phyloP scores from a whole-genome alignment of 208 protist species.

The Balamuthia mandrillaris region DNA sequence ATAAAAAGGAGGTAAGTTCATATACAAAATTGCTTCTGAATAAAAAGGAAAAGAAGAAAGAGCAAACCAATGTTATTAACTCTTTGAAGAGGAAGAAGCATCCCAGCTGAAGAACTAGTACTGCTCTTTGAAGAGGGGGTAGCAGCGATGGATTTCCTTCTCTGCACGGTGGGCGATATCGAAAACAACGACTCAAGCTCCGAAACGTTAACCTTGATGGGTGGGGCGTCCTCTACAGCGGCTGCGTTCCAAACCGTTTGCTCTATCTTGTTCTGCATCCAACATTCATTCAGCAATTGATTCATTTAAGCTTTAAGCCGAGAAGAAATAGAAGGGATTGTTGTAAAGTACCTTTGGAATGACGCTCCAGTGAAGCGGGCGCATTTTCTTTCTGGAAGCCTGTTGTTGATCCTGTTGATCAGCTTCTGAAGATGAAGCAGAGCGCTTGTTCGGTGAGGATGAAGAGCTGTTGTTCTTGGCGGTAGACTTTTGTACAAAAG shows the following conservation, averaged over 20 bases:
- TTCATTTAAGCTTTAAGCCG: no score
- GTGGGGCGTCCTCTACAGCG: neutral
- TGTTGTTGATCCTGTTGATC: neutral
- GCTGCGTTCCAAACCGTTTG: neutral
- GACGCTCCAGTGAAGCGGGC: slow-evolving; percentile 1
- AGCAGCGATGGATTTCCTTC: neutral
- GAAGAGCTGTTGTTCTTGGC: neutral
- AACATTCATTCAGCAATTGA: no score
- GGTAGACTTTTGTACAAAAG: neutral
- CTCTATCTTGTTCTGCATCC: neutral
- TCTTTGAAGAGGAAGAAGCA: neutral
- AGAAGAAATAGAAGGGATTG: no score
- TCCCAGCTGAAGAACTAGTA: neutral
- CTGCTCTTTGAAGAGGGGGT: neutral
- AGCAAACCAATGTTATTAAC: neutral
- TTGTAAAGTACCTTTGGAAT: neutral
- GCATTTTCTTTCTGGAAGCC: neutral
- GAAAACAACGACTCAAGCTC: slow-evolving; percentile 10
- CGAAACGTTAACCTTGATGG: neutral
- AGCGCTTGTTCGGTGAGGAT: no score
- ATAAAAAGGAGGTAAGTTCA: neutral
- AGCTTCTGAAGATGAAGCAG: no score
- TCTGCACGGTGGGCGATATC: neutral
- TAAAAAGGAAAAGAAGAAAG: neutral
- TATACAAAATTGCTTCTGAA: neutral